Evolutionary conservation across 2,329 filamentous ascomycete species (phyloP).

Genomic region (Hirsutella rhossiliensis): DNA sequence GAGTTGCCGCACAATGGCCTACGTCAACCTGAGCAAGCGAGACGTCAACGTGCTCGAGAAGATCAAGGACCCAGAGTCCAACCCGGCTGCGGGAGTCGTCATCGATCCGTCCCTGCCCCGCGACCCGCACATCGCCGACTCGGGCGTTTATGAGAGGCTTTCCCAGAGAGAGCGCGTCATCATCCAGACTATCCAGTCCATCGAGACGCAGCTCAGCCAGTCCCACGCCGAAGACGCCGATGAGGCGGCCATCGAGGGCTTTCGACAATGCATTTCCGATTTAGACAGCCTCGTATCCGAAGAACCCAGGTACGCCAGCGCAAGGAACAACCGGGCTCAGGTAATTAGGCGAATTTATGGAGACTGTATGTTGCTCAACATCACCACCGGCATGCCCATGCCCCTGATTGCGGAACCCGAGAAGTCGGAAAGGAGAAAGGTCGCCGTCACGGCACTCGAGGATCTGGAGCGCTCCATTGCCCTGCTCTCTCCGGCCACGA

Average conservation of each 20-base stretch:
- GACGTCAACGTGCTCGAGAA: conserved; percentile 53
- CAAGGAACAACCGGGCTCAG: conserved; percentile 65
- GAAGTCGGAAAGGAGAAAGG: conserved; percentile 22
- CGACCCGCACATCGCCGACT: conserved; percentile 44
- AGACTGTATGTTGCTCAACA: conserved; percentile 40
- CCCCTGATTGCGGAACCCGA: conserved; percentile 28
- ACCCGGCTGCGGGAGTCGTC: conserved; percentile 40
- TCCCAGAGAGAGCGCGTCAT: conserved; percentile 39
- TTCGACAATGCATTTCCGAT: conserved; percentile 31
- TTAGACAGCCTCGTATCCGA: conserved; percentile 44
- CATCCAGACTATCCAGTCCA: conserved; percentile 38
- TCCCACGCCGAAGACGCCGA: conserved; percentile 21
- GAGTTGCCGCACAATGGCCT: conserved; percentile 27
- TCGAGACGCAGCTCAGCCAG: conserved; percentile 40
- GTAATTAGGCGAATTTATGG: conserved; percentile 49
- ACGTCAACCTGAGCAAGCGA: conserved; percentile 37
- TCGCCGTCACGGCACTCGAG: conserved; percentile 28
- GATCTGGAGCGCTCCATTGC: conserved; percentile 48
- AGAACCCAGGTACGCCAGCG: conserved; percentile 57
- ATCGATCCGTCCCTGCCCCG: conserved; percentile 42
- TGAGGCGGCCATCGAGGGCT: conserved; percentile 29
- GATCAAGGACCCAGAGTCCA: conserved; percentile 54
- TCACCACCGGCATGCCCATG: conserved; percentile 22
- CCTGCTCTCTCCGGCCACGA: conserved; percentile 41
- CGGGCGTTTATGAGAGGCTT: conserved; percentile 36